Evolutionary conservation across 306 rosid species (phyloP).

Genomic region (Cicer judaicum): DNA sequence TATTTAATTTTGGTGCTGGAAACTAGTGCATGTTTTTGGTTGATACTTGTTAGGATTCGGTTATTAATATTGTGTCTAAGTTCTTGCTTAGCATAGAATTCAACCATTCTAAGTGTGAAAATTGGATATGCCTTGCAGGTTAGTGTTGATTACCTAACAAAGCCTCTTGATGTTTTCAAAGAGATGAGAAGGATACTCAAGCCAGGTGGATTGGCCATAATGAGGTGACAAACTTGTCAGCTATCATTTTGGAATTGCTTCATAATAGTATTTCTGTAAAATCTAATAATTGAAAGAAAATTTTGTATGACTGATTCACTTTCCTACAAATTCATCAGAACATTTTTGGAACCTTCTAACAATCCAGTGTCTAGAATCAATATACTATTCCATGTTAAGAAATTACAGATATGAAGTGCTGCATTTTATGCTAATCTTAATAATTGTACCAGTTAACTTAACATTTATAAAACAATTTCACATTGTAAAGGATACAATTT

Average conservation of each 20-base stretch:
- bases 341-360: neutral
- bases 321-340: constrained; percentile 13
- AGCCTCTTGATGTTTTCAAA: constrained; percentile 76
- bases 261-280: constrained; percentile 15
- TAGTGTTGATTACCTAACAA: constrained; percentile 79
- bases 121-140: constrained; percentile 60
- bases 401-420: constrained; percentile 5
- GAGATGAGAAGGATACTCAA: constrained; percentile 74
- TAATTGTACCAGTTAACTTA: neutral
- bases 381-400: constrained; percentile 20
- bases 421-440: neutral
- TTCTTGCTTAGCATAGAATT: constrained; percentile 15
- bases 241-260: constrained; percentile 21
- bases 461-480: neutral
- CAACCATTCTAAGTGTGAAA: constrained; percentile 9
- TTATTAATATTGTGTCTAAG: neutral
- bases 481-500: neutral
- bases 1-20: constrained; percentile 15
- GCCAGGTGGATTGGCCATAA: constrained; percentile 82
- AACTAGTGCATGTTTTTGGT: constrained; percentile 15
- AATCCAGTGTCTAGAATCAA: constrained; percentile 3
- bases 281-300: constrained; percentile 22
- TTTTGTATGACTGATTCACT: constrained; percentile 5
- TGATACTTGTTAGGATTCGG: neutral
- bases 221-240: constrained; percentile 59